These are phyloP conservation scores for Elaeis oleifera DNA, from an alignment of 202 grass and related monocot species.

Conservation along the genomic window DNA sequence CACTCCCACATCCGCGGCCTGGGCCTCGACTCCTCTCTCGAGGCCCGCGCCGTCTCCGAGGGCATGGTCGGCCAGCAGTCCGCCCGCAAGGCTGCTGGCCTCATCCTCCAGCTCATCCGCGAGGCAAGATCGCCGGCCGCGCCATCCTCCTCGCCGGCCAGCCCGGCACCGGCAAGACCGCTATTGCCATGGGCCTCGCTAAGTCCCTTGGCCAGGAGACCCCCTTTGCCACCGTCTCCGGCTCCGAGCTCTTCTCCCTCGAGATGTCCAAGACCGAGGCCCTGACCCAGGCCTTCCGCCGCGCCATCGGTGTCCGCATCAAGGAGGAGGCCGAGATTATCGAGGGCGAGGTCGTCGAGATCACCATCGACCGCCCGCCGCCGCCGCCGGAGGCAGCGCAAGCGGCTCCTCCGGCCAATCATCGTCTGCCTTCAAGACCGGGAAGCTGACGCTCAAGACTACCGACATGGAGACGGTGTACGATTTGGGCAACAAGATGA, in stretches of 20 bases:
- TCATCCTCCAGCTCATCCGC: conserved; percentile 85
- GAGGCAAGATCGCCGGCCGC: conserved; percentile 79
- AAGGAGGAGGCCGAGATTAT: conserved; percentile 97
- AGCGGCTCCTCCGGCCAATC: conserved; percentile 16
- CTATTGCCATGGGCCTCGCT: conserved; percentile 87
- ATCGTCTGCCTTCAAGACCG: conserved; percentile 42
- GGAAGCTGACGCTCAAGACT: conserved; percentile 86
- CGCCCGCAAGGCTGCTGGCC: conserved; percentile 61
- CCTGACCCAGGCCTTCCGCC: conserved; percentile 77
- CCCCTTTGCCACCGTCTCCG: conserved; percentile 77
- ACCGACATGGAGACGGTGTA: conserved; percentile 97
- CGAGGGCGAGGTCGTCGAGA: conserved; percentile 94
- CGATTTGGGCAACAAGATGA: conserved; percentile 91
- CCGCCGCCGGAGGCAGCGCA: conserved; percentile 23
- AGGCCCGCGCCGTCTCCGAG: conserved; percentile 75
- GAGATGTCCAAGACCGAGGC: conserved; percentile 92
- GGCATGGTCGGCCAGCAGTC: conserved; percentile 94
- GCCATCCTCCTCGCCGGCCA: conserved; percentile 82
- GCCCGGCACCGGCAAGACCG: conserved; percentile 88
- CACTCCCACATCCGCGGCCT: conserved; percentile 98
- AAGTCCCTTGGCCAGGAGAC: conserved; percentile 88
- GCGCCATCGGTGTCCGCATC: conserved; percentile 85
- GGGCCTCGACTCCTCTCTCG: conserved; percentile 69
- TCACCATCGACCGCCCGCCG: conserved; percentile 66
- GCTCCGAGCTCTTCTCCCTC: conserved; percentile 85